Conservation (phyloP, 192 early-diverging fungal species). For the Coemansia sp. region DNA sequence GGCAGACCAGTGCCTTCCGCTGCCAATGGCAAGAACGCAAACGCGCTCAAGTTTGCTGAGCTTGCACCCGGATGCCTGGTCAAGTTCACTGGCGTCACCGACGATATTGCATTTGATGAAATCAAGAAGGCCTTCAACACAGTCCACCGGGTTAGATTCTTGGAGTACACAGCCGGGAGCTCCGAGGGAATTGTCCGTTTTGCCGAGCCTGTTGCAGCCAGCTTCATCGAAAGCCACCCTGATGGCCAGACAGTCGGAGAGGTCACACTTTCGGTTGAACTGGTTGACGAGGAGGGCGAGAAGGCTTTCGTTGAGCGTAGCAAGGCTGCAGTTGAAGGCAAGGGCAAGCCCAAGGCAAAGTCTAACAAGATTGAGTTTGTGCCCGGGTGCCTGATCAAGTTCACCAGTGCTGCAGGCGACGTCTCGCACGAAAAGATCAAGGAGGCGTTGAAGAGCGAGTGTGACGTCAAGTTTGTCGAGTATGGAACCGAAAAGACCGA, state of each 20-base stretch:
- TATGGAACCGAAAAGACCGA: conserved; percentile 13
- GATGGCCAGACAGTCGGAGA: conserved; percentile 31
- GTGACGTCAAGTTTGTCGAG: conserved; percentile 36
- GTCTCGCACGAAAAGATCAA: conserved; percentile 14
- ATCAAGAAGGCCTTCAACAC: conserved; percentile 30
- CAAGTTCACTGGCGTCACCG: conserved; percentile 27
- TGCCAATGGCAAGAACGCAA: conserved; percentile 4
- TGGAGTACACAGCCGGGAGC: conserved; percentile 23
- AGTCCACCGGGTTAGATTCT: conserved; percentile 20
- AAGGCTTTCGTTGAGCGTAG: conserved; percentile 42
- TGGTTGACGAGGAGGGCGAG: conserved; percentile 23
- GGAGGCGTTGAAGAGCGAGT: conserved; percentile 21
- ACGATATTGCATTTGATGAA: conserved; percentile 14
- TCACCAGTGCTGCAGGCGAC: conserved; percentile 6
- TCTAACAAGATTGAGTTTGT: background rate
- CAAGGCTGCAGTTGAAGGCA: conserved; percentile 9
- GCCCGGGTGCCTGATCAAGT: conserved; percentile 1
- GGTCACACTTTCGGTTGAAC: conserved; percentile 15
- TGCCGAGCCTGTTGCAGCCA: conserved; percentile 24
- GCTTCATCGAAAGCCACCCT: conserved; percentile 24
- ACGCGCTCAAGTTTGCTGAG: conserved; percentile 4
- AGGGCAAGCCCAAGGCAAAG: conserved; percentile 1
- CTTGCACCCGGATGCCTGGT: conserved; percentile 24
- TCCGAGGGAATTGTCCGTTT: conserved; percentile 45
- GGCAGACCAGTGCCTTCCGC: conserved; percentile 21